Evolutionary conservation across 2,329 filamentous ascomycete species (phyloP).

Genomic region (Pseudocercospora cruenta): DNA sequence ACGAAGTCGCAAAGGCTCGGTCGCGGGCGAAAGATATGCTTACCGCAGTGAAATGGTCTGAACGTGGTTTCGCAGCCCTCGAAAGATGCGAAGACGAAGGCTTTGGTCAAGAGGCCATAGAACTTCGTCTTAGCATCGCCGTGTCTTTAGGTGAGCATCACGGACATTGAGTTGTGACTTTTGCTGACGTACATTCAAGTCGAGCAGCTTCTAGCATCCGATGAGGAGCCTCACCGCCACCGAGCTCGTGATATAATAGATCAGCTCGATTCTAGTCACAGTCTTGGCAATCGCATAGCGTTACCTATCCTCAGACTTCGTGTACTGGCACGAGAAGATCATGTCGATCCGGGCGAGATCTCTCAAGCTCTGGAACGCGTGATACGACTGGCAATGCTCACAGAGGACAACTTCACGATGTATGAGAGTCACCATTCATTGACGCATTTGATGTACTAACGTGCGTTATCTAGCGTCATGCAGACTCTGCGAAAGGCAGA

Average conservation of each 20-base stretch:
- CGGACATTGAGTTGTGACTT: not conserved
- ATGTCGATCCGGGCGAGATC: constrained; percentile 45
- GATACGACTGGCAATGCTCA: constrained; percentile 62
- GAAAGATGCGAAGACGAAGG: constrained; percentile 58
- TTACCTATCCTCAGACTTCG: constrained; percentile 72
- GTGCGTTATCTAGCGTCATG: constrained; percentile 53
- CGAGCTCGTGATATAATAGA: constrained; percentile 63
- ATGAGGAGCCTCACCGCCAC: constrained; percentile 49
- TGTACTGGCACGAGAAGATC: constrained; percentile 56
- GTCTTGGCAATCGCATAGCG: constrained; percentile 60
- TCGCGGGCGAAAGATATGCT: constrained; percentile 56
- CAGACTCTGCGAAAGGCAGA: constrained; percentile 70
- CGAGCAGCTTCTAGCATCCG: constrained; percentile 38
- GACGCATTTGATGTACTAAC: not conserved
- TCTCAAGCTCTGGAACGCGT: constrained; percentile 62
- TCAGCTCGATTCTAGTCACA: constrained; percentile 66
- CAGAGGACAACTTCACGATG: constrained; percentile 66
- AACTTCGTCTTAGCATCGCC: constrained; percentile 68
- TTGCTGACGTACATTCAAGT: constrained; percentile 12
- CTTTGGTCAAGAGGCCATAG: constrained; percentile 62
- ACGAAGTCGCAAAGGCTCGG: constrained; percentile 70
- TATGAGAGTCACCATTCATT: constrained; percentile 33
- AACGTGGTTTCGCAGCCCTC: constrained; percentile 66
- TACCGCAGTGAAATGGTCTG: constrained; percentile 72
- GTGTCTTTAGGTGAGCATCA: constrained; percentile 53